Evolutionary conservation across 345 rosid species (phyloP), one percentile per base, ranked within the genome.

Genomic region (Nephelium lappaceum): DNA sequence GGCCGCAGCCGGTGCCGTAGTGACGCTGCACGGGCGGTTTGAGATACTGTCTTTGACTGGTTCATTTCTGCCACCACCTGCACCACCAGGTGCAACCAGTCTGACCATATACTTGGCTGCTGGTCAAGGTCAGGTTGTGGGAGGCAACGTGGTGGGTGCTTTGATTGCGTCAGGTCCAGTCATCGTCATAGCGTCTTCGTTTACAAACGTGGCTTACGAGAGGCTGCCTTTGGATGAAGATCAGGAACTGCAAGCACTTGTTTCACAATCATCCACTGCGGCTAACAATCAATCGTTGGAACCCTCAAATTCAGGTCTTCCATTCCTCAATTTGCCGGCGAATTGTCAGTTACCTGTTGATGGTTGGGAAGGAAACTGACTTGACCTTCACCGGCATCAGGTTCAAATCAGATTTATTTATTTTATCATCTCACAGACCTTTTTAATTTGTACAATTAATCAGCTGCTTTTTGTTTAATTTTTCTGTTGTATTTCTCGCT

Each of bases 61-160:
- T 24, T 84, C 91, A 8, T 86, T 86, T 80, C 73, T 88, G 41
- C 87, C 91, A 0, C 87, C 87, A 31, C 91, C 87, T 9, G 91
- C 91, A 0, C 91, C 91, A 1, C 89, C 91, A 0, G 91, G 87
- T 4, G 91, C 91, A 8, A 84, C 89, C n/a, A 82, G 89, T 67
- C 62, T 88, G 43, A 84, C 91, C 2, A 80, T 86, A 47, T 86
- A 82, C 69, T 73, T 88, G 38, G 85, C 87, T 8, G 89, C 89
- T 8, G 87, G 89, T 8, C 91, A 88, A 69, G 89, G 91, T 1
- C 89, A 88, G 76, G 87, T 88, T 23, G 86, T 88, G 0, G 91
- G 91, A 3, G 91, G 91, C 69, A 86, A 80, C 78, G 91, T 88
- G 1, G 87, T 86, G 0, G 89, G 91, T 0, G 86, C 86, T 77